Evolutionary conservation across 2,329 filamentous ascomycete genomes (phyloP).

Genomic region (Ilyonectria sp.): DNA sequence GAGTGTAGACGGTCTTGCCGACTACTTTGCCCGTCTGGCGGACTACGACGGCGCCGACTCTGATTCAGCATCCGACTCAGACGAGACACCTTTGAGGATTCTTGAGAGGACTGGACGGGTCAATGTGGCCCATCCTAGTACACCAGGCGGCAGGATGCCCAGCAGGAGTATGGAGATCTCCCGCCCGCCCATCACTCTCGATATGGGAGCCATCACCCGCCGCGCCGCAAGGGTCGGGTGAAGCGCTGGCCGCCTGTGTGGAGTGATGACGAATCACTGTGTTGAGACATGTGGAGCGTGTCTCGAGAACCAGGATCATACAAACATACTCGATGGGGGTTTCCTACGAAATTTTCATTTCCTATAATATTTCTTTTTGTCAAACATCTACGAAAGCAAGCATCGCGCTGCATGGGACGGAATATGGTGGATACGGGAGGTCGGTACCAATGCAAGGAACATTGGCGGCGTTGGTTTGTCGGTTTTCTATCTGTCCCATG

Average conservation of each 20-base stretch:
- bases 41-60: slow-evolving; percentile 62
- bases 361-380: slow-evolving; percentile 38
- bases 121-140: slow-evolving; percentile 71
- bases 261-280: slow-evolving; percentile 26
- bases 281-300: background rate
- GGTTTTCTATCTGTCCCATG: slow-evolving; percentile 29
- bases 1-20: slow-evolving; percentile 79
- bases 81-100: slow-evolving; percentile 62
- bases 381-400: slow-evolving; percentile 33
- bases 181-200: slow-evolving; percentile 52
- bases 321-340: slow-evolving; percentile 28
- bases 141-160: slow-evolving; percentile 67
- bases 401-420: slow-evolving; percentile 40
- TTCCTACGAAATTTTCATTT: slow-evolving; percentile 37
- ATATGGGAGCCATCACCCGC: slow-evolving; percentile 44
- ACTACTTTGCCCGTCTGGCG: slow-evolving; percentile 88
- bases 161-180: slow-evolving; percentile 71
- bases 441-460: slow-evolving; percentile 13
- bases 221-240: slow-evolving; percentile 45
- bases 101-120: slow-evolving; percentile 68
- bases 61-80: slow-evolving; percentile 59
- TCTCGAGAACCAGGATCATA: slow-evolving; percentile 6
- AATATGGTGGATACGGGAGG: slow-evolving; percentile 23
- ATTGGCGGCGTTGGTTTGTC: slow-evolving; percentile 40
- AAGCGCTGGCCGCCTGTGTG: slow-evolving; percentile 43